Evolutionary conservation across 345 rosid species (phyloP), one percentile per base, ranked within the genome.

Genomic region (Luvunga scandens): DNA sequence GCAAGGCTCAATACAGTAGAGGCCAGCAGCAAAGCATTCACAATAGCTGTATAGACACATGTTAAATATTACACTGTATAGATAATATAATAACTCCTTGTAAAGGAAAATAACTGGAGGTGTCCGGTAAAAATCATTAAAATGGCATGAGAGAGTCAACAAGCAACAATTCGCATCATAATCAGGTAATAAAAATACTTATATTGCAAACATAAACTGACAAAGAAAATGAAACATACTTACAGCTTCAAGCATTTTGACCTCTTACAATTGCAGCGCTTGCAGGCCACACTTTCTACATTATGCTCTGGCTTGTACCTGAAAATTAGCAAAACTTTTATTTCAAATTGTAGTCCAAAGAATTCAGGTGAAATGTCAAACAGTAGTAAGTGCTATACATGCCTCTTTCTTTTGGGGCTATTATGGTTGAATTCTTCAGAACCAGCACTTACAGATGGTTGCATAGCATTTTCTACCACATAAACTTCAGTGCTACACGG

Each of bases 171-270:
- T 55, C 4, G 71, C 14, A 31, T 56, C 67, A 48, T 45, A 61
- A 65, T 65, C 24, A 30, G 57, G 34, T 14, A 28, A 74, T 45
- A 45, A 48, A 25, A 18, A 34, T 56, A 34, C 6, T 18, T 56
- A 8, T 66, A 56, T 18, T 13, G 31, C 55, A 42, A 24, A 33
- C 19, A 55, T 75, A 33, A 36, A 19, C 48, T 48, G 33, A 65
- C 31, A 31, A n/a, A 70, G 66, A 63, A 48, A 68, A 73, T 65
- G 62, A 6, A 65, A 60, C 1, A 21, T 71, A 90, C 99, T 91
- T 87, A 94, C 99, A 95, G 93, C 83, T 95, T 96, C 94, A 96
- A 85, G 88, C 99, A 96, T 86, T 90, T 91, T 21, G 98, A 93
- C 77, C 89, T 93, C 85, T 86, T 91, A 78, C 99, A 96, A 73